These are phyloP conservation scores for Melampsora abietis-canadensis DNA, from an alignment of 1,284 basidiomycete genomes.

Conservation along the genomic window DNA sequence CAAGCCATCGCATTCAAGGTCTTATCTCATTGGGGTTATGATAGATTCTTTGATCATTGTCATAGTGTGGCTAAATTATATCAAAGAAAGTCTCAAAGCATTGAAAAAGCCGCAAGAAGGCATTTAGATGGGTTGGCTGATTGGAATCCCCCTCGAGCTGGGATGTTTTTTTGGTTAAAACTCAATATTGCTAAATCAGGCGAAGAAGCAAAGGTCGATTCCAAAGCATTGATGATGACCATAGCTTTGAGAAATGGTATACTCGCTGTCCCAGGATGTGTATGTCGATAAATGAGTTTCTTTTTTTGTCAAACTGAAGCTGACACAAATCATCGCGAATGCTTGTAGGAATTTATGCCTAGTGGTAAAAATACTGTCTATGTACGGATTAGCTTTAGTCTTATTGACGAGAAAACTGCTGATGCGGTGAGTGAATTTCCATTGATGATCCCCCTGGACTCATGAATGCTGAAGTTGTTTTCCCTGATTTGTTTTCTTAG, in stretches of 20 bases:
- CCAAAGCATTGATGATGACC: slow-evolving; percentile 68
- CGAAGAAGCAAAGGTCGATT: slow-evolving; percentile 62
- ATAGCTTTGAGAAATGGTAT: slow-evolving; percentile 78
- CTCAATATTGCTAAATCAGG: slow-evolving; percentile 45
- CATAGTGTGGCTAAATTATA: slow-evolving; percentile 71
- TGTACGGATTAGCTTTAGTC: slow-evolving; percentile 75
- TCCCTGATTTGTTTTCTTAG: slow-evolving; percentile 34
- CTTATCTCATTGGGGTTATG: slow-evolving; percentile 64
- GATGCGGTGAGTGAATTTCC: slow-evolving; percentile 57
- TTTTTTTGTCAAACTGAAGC: not conserved
- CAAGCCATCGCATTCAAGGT: slow-evolving; percentile 72
- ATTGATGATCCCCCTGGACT: not conserved
- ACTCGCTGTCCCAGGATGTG: slow-evolving; percentile 71
- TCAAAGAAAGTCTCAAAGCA: slow-evolving; percentile 69
- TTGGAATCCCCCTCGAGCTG: slow-evolving; percentile 81
- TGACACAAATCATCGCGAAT: too few relatives aligned
- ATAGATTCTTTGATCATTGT: slow-evolving; percentile 73
- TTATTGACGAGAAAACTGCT: slow-evolving; percentile 66
- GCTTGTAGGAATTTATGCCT: slow-evolving; percentile 62
- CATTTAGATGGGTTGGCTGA: slow-evolving; percentile 72
- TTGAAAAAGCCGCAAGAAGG: slow-evolving; percentile 70
- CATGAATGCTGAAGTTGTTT: not conserved
- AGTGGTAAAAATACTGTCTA: slow-evolving; percentile 66
- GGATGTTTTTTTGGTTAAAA: slow-evolving; percentile 56
- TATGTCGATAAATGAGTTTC: slow-evolving; percentile 45